Evolutionary conservation across 768 basidiomycete species (phyloP), one percentile per base, ranked within the genome.

Genomic region (Rhodocollybia butyracea): DNA sequence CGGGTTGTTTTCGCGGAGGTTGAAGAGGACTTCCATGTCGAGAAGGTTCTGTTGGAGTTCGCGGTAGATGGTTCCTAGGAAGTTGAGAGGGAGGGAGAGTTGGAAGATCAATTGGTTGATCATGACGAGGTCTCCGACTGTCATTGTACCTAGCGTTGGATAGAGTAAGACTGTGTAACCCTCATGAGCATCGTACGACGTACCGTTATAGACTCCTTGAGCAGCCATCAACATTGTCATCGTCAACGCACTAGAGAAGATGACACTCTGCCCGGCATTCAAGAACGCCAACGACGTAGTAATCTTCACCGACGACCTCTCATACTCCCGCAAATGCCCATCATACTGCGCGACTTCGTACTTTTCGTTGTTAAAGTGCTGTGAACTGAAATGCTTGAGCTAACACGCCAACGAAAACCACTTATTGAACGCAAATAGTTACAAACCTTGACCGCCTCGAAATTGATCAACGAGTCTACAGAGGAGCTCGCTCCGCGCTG

Each of bases 101-200:
- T 99, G 97, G 76, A 99, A 99, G 31, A 98, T 94, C 24, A 99
- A 80, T 66, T 98, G 96, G 70, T 99, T 99, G 62, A 97, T 89
- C 96, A 99, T 98, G 61, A 99, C 97, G 13, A 99, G 82, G 64
- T 99, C 97, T 7, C 97, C 97, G 22, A 99, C 83, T 3, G 95
- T 97, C 96, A 99, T 98, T 0, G 91, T 93, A 7, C 94, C 95
- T 95, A 59, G 12, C 39, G 24, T 2, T 57, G 41, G 32, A 11
- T 51, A 64, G 5, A 59, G 57, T 43, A 50, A 7, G 3, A 26
- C 29, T 19, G 7, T n/a, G 32, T 21, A 6, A 31, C 21, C n/a
- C 36, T 50, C 34, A 22, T n/a, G n/a, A 15, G 7, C 12, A 3
- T 10, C 6, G 17, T 24, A 27, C 32, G 22, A 66, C 78, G 13